Evolutionary conservation across 73 alveolate species (phyloP).

Genomic region (Effrenium voratum): DNA sequence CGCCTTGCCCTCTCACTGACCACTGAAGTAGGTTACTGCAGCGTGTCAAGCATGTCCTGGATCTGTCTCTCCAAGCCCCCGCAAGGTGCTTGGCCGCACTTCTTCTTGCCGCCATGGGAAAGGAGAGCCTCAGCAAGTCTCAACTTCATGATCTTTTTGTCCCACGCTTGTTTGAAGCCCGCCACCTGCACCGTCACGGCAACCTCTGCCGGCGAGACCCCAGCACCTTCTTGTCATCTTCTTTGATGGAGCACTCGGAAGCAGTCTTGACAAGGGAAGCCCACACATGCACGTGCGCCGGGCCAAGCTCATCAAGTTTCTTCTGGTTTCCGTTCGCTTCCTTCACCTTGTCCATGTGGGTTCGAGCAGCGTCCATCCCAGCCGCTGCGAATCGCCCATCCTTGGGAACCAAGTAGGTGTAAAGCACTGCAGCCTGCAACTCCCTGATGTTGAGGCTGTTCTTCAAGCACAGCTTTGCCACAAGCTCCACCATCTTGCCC

Average conservation of each 20-base stretch:
- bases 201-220: neutral
- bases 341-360: constrained; percentile 25
- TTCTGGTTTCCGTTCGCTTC: neutral
- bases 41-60: constrained; percentile 1
- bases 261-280: constrained; percentile 9
- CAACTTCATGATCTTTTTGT: neutral
- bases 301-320: neutral
- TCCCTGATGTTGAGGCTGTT: constrained; percentile 22
- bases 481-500: neutral
- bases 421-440: constrained; percentile 15
- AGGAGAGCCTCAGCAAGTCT: constrained; percentile 1
- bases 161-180: constrained; percentile 37
- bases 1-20: too few species aligned
- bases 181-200: constrained; percentile 36
- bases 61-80: constrained; percentile 26
- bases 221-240: neutral
- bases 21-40: too few species aligned
- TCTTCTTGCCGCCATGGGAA: constrained; percentile 15
- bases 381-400: constrained; percentile 14
- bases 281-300: neutral
- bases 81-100: constrained; percentile 52
- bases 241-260: neutral
- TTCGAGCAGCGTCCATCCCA: neutral
- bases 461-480: constrained; percentile 43
- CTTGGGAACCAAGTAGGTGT: constrained; percentile 2